A percentile compares a stretch with the other conserved stretches of the same genome.
phyloP scores from a whole-genome alignment of 2,329 filamentous ascomycete species.

The Davidsoniella eucalypti region DNA sequence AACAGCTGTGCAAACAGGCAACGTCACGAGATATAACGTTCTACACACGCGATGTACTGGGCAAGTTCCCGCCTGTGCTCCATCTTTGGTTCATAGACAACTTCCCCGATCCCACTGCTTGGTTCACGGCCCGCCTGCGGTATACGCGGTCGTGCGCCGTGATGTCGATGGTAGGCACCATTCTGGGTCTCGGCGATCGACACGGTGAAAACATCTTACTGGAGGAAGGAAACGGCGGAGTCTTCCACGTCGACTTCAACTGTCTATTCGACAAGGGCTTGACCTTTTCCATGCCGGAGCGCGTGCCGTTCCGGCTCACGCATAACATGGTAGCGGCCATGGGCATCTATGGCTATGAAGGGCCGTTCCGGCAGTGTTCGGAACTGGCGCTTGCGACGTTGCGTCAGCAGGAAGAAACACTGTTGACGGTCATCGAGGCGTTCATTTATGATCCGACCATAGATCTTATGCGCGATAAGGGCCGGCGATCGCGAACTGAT shows the following conservation, averaged over 20 bases:
- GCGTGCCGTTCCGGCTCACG: slow-evolving; percentile 88
- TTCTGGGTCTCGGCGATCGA: slow-evolving; percentile 81
- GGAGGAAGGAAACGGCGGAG: slow-evolving; percentile 81
- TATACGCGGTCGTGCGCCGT: slow-evolving; percentile 93
- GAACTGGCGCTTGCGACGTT: slow-evolving; percentile 76
- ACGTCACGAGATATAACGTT: slow-evolving; percentile 40
- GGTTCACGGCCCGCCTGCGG: slow-evolving; percentile 74
- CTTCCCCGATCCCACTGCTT: slow-evolving; percentile 81
- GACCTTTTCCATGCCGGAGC: slow-evolving; percentile 86
- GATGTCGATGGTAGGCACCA: slow-evolving; percentile 98
- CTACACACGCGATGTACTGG: slow-evolving; percentile 50
- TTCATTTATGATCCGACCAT: slow-evolving; percentile 95
- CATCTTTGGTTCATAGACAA: slow-evolving; percentile 92
- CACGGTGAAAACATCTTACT: slow-evolving; percentile 96
- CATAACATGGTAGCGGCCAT: slow-evolving; percentile 99
- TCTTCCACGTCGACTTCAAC: slow-evolving; percentile 98
- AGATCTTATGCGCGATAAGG: slow-evolving; percentile 66
- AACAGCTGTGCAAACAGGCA: slow-evolving; percentile 21
- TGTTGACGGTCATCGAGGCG: slow-evolving; percentile 94
- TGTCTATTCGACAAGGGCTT: slow-evolving; percentile 97
- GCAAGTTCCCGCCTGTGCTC: slow-evolving; percentile 65
- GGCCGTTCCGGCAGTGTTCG: slow-evolving; percentile 78
- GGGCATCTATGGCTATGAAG: slow-evolving; percentile 85
- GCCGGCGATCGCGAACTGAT: slow-evolving; percentile 26
- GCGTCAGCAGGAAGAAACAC: slow-evolving; percentile 80